A percentile compares a stretch with the other conserved stretches of the same genome.
phyloP scores from a whole-genome alignment of 202 grass and related monocot genomes.

The Panicum hallii region DNA sequence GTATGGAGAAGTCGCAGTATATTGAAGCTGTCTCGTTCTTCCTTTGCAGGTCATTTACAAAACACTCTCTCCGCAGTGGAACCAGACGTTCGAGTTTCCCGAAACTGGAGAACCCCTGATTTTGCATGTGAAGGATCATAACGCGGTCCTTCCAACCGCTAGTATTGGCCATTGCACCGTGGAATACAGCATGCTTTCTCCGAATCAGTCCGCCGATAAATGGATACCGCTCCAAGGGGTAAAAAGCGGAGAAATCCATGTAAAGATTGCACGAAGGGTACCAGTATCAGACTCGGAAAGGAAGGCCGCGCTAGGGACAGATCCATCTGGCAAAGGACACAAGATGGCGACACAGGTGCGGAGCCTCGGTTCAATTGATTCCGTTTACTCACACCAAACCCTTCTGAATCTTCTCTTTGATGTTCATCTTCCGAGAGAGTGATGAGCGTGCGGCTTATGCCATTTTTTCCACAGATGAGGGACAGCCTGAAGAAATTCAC shows the following conservation, averaged over 20 bases:
- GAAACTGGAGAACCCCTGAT: slow-evolving; percentile 77
- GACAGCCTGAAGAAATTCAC: slow-evolving; percentile 67
- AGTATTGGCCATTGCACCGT: slow-evolving; percentile 88
- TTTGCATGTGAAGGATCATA: slow-evolving; percentile 90
- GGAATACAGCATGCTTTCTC: slow-evolving; percentile 71
- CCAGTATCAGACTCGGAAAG: slow-evolving; percentile 47
- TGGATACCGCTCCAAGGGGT: slow-evolving; percentile 94
- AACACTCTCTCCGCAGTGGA: slow-evolving; percentile 82
- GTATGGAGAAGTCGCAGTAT: neutral
- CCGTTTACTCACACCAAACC: neutral
- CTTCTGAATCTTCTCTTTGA: neutral
- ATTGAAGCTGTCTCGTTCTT: slow-evolving; percentile 21
- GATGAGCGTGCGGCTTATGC: neutral
- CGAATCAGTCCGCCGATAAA: slow-evolving; percentile 68
- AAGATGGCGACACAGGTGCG: slow-evolving; percentile 63
- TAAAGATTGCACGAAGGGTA: slow-evolving; percentile 60
- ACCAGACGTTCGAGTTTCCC: slow-evolving; percentile 82
- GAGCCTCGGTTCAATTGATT: neutral
- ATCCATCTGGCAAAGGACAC: slow-evolving; percentile 57
- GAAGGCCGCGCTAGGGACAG: slow-evolving; percentile 39
- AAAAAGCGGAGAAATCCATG: slow-evolving; percentile 76
- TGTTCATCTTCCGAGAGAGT: neutral
- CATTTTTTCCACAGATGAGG: slow-evolving; percentile 57
- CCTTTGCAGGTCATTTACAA: slow-evolving; percentile 79
- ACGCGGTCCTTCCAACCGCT: slow-evolving; percentile 73